phyloP scores from a whole-genome alignment of 495 filamentous ascomycete genomes.

The Trichoderma parareesei region DNA sequence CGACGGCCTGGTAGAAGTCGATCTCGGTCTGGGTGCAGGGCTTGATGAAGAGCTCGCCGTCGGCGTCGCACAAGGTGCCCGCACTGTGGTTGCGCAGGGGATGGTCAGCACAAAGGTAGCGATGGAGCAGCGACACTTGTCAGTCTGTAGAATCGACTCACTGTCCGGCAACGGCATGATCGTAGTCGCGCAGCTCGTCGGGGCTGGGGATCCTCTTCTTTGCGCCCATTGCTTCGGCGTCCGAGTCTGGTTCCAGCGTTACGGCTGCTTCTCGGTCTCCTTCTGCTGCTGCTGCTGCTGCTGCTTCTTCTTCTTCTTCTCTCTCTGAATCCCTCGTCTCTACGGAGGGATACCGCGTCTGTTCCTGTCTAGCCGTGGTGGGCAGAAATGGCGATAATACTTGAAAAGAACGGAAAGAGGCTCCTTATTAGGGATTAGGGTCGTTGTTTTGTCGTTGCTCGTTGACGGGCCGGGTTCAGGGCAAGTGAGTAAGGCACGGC shows the following conservation, averaged over 20 bases:
- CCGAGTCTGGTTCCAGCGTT: neutral
- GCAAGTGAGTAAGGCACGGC: neutral
- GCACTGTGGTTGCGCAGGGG: slow-evolving; percentile 50
- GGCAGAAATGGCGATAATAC: no score
- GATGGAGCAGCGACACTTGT: neutral
- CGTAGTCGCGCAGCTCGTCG: slow-evolving; percentile 58
- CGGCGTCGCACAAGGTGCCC: slow-evolving; percentile 77
- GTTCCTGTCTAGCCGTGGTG: neutral
- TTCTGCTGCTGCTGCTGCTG: neutral
- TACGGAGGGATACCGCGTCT: no score
- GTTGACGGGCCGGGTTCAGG: neutral
- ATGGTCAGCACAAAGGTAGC: slow-evolving; percentile 1
- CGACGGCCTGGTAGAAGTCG: slow-evolving; percentile 80
- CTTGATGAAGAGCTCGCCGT: slow-evolving; percentile 86
- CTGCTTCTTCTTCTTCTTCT: neutral
- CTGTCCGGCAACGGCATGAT: slow-evolving; percentile 89
- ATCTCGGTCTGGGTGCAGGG: slow-evolving; percentile 84
- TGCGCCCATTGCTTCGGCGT: slow-evolving; percentile 16
- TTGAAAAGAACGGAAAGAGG: no score
- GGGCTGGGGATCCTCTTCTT: slow-evolving; percentile 31
- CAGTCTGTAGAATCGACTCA: slow-evolving; percentile 42
- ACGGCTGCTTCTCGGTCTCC: neutral
- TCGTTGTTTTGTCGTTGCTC: no score
- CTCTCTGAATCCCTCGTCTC: neutral
- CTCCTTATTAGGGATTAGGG: no score